Evolutionary conservation across 352 stramenopile species (phyloP), one percentile per base, ranked within the genome.

Genomic region (Phytopythium aichiense): DNA sequence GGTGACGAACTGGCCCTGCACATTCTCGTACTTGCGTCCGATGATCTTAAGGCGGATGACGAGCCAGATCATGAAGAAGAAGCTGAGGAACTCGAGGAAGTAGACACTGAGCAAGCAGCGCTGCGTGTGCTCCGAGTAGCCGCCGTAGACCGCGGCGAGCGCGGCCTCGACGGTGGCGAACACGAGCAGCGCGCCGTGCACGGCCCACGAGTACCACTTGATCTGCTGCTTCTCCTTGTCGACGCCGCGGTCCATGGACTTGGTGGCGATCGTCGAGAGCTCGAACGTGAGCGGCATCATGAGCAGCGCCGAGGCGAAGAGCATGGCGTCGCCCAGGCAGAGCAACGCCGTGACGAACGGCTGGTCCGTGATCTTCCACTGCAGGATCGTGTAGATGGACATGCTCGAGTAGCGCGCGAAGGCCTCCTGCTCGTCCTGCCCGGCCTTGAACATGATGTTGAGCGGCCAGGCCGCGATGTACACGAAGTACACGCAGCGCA

Each of bases 11-110:
- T 74, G 63, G n/a, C 80, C 80, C 53, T 89, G 73, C 2, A 89
- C 72, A 31, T 77, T 85, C 58, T 92, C 82, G 48, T 80, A 84
- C 60, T 89, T 77, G 37, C 81, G 72, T 35, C 78, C 79, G 15
- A 64, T 69, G 15, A 75, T 55, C 51, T 87, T 87, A 13, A 89
- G 70, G 20, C 66, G 56, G 2, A 78, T 15, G 18, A 89, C 64
- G 43, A 75, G 60, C 55, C 58, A 70, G 23, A 75, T 65, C 71
- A 88, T 87, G 72, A 79, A 89, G 22, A 74, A 30, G 43, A 88
- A 70, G 56, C 68, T 79, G 51, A 74, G 46, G 33, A 83, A 73
- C 58, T 87, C 73, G 11, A 84, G 59, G 23, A 70, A 66, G 48
- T 89, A 87, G 13, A 81, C 69, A 22, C 40, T 53, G 4, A 88